Base-by-base conservation (phyloP, 306 rosid species). In the Lathyrus sativus region DNA sequence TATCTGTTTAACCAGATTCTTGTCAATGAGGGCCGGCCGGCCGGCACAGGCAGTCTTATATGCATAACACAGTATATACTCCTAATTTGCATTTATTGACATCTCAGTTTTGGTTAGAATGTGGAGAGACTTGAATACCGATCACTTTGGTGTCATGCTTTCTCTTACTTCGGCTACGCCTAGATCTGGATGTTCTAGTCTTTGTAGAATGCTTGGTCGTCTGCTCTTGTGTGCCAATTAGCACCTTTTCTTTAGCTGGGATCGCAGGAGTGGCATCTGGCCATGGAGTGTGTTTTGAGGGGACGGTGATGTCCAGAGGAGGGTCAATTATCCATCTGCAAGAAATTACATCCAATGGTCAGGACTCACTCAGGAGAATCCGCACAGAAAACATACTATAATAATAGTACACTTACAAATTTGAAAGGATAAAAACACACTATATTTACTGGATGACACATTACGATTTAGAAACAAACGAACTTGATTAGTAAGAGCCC, bases 201-300 rank as follows among this genome's bases (percentile, higher is more conserved):
- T 85, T 91, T 43, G 86, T 29, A 7, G 91, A 75, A 60, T 62
- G 91, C 70, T 83, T 85, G 43, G 53, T 62, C 31, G 67, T 22
- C 28, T 67, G 83, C 49, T 88, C 85, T 63, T 81, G 82, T 3
- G 45, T 75, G 61, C 57, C 72, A 13, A 12, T 62, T 17, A 42
- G 45, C 22, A 59, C 77, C 53, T 80, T 76, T 41, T 78, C 88
- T 7, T 69, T 68, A 22, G 85, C 60, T 50, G 91, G 89, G 67
- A 83, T 85, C 45, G 76, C 91, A 6, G 89, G 96, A 67, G 92
- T 92, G 56, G 88, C 82, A 68, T 88, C 92, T 0, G 95, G 97
- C 97, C 97, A 88, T 62, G 96, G 96, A 7, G 93, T 91, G 43
- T 76, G 86, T 83, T 88, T 91, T 10, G 93, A 84, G 28, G 91